Conservation (phyloP, 129 eudicot species). For the Chrysanthemum seticuspe region DNA sequence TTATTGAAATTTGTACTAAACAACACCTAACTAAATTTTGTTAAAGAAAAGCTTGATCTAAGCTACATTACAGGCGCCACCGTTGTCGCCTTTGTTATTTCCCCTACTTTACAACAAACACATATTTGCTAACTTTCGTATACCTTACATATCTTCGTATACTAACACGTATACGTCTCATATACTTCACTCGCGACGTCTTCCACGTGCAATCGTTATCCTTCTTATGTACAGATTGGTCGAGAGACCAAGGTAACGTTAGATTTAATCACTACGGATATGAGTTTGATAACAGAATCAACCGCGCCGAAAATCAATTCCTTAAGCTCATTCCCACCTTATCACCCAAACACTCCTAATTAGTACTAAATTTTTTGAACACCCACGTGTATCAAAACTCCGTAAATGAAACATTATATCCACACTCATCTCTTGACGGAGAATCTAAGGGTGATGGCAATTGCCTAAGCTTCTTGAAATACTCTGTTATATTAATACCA, state of each 20-base stretch:
- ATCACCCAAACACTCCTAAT: too few relatives aligned
- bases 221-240: too few relatives aligned
- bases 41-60: conserved; percentile 27
- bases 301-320: too few relatives aligned
- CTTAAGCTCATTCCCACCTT: too few relatives aligned
- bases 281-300: too few relatives aligned
- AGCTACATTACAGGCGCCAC: conserved; percentile 52
- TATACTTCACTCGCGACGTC: too few relatives aligned
- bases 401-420: conserved; percentile 57
- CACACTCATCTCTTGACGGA: conserved; percentile 54
- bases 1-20: conserved; percentile 16
- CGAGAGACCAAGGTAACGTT: too few relatives aligned
- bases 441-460: conserved; percentile 62
- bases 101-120: conserved; percentile 13
- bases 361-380: too few relatives aligned
- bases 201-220: too few relatives aligned
- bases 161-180: neutral
- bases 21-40: conserved; percentile 17
- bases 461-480: conserved; percentile 48
- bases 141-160: conserved; percentile 25
- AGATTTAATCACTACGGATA: too few relatives aligned
- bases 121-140: conserved; percentile 17
- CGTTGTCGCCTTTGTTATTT: conserved; percentile 11
- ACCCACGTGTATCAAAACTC: conserved; percentile 53
- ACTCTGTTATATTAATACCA: conserved; percentile 49